A percentile compares a stretch with the other conserved stretches of the same genome.
Evolutionary conservation across 2,329 filamentous ascomycete genomes (phyloP).

Genomic region (Neopestalotiopsis sp.): DNA sequence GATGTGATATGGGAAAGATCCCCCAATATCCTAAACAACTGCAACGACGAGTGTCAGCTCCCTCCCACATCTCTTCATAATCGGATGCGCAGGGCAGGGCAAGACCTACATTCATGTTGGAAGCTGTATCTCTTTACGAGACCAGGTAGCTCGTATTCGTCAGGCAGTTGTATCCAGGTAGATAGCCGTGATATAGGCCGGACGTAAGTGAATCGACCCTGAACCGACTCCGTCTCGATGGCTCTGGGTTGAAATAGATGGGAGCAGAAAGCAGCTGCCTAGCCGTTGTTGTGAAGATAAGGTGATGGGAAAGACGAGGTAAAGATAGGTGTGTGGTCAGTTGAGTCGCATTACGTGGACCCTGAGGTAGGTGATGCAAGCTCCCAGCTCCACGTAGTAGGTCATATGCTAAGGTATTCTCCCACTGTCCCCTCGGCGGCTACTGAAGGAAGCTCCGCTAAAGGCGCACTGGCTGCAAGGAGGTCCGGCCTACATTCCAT

Average conservation of each 20-base stretch:
- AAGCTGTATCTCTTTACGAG: not conserved
- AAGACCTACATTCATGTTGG: conserved; percentile 10
- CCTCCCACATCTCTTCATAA: not conserved
- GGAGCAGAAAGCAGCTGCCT: conserved; percentile 13
- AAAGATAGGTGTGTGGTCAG: not conserved
- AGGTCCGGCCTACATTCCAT: not conserved
- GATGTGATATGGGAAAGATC: conserved; percentile 86
- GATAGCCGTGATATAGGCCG: not conserved
- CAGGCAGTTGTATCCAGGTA: not conserved
- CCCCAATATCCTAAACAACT: conserved; percentile 77
- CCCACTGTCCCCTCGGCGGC: not conserved
- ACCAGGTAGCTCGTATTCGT: not conserved
- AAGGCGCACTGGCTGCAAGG: not conserved
- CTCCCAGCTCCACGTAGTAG: conserved; percentile 6
- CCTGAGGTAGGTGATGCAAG: conserved; percentile 14
- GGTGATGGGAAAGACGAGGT: not conserved
- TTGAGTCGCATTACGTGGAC: conserved; percentile 17
- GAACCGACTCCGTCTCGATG: not conserved
- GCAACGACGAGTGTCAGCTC: conserved; percentile 3
- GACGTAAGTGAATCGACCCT: not conserved
- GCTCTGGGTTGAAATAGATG: conserved; percentile 2
- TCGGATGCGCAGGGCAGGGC: no score
- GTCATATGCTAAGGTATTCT: not conserved
- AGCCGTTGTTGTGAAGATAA: conserved; percentile 1
- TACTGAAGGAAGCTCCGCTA: no score